Evolutionary conservation across 2,329 filamentous ascomycete species (phyloP).

Genomic region (Aspergillus sp.): DNA sequence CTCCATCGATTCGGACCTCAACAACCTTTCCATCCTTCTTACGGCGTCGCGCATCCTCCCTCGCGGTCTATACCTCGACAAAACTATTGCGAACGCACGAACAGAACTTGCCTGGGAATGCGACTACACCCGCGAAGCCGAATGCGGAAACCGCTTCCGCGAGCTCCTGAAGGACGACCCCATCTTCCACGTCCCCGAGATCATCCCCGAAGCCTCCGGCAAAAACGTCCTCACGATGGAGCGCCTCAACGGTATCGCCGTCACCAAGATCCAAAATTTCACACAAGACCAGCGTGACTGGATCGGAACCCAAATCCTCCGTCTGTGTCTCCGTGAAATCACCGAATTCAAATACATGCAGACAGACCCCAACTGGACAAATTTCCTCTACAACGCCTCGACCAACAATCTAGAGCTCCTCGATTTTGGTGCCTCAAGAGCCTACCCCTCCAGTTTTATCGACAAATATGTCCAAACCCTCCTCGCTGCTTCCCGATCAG

Average conservation of each 20-base stretch:
- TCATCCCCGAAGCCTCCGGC: conserved; percentile 77
- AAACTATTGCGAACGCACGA: conserved; percentile 93
- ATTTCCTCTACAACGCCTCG: conserved; percentile 83
- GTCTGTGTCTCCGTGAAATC: conserved; percentile 89
- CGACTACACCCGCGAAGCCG: conserved; percentile 86
- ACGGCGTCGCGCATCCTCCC: conserved; percentile 88
- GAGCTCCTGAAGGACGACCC: conserved; percentile 74
- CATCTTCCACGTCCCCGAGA: conserved; percentile 75
- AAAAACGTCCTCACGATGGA: conserved; percentile 90
- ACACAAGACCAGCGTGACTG: conserved; percentile 85
- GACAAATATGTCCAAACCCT: conserved; percentile 76
- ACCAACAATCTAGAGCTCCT: conserved; percentile 79
- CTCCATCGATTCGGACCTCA: conserved; percentile 94
- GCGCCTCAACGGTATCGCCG: conserved; percentile 79
- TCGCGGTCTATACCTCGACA: conserved; percentile 89
- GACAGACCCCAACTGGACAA: conserved; percentile 99
- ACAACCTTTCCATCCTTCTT: conserved; percentile 86
- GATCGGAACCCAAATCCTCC: conserved; percentile 92
- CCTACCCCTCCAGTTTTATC: conserved; percentile 79
- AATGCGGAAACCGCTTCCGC: conserved; percentile 74
- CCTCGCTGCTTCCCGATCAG: conserved; percentile 71
- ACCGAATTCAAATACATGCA: conserved; percentile 98
- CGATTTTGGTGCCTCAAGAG: conserved; percentile 90
- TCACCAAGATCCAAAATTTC: conserved; percentile 75
- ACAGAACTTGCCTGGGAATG: conserved; percentile 95